Conservation (phyloP, 306 rosid species). For the Lablab purpureus region DNA sequence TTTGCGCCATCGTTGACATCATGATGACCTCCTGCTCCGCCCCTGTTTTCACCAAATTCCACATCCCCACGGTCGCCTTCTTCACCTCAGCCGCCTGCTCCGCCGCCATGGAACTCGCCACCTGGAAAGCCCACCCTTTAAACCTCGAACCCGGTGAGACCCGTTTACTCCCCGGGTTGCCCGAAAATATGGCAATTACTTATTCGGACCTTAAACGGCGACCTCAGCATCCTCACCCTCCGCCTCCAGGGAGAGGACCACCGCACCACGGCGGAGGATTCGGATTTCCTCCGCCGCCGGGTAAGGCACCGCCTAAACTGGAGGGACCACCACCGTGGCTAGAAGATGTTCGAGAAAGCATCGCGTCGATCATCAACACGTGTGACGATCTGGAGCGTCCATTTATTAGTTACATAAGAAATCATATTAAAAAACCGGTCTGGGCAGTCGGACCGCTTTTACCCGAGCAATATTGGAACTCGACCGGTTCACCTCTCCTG, state of each 20-base stretch:
- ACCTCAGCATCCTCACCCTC: constrained; percentile 32
- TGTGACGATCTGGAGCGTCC: constrained; percentile 72
- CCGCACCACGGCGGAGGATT: constrained; percentile 16
- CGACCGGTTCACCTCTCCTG: constrained; percentile 47
- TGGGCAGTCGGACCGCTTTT: constrained; percentile 82
- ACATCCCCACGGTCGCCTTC: constrained; percentile 59
- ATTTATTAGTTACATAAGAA: constrained; percentile 51
- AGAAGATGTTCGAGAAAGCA: constrained; percentile 26
- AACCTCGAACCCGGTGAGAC: constrained; percentile 57
- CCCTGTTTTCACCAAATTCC: constrained; percentile 50
- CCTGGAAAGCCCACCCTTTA: constrained; percentile 59
- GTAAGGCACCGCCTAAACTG: constrained; percentile 49
- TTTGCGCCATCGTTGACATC: constrained; percentile 62
- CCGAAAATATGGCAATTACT: constrained; percentile 58
- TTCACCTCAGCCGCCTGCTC: constrained; percentile 75
- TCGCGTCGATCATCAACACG: constrained; percentile 69
- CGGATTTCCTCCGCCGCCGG: not conserved
- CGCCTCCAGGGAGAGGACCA: constrained; percentile 40
- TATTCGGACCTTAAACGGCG: constrained; percentile 49
- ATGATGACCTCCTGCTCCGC: constrained; percentile 63
- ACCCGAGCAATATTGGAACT: constrained; percentile 69
- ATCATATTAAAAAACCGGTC: constrained; percentile 53
- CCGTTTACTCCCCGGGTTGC: constrained; percentile 63
- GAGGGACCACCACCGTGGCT: constrained; percentile 58
- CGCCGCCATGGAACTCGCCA: constrained; percentile 60